These are phyloP conservation scores for Termitomyces sp. DNA, from an alignment of 768 basidiomycete genomes.

Conservation along the genomic window DNA sequence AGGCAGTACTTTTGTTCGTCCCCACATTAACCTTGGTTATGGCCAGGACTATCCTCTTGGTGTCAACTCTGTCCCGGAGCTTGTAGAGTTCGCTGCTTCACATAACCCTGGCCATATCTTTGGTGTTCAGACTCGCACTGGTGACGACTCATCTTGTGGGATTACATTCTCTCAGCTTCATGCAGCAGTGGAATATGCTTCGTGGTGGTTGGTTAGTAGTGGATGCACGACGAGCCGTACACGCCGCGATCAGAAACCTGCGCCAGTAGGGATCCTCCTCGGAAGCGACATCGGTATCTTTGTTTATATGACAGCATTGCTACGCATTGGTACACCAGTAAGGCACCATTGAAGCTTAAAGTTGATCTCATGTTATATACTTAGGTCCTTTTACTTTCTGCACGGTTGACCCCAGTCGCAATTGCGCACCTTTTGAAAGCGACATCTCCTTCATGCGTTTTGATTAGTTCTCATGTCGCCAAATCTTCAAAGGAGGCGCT, in stretches of 20 bases:
- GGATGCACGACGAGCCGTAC: constrained; percentile 21
- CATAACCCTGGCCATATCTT: constrained; percentile 30
- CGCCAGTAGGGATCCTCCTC: constrained; percentile 31
- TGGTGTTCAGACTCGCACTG: constrained; percentile 24
- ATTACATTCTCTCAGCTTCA: constrained; percentile 30
- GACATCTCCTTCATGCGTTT: constrained; percentile 23
- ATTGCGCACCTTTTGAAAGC: constrained; percentile 28
- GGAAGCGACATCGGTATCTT: constrained; percentile 31
- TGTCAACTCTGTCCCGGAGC: constrained; percentile 28
- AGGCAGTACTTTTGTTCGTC: constrained; percentile 27
- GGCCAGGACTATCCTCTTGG: constrained; percentile 19
- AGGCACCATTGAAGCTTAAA: constrained; percentile 5
- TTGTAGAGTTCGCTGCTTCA: constrained; percentile 29
- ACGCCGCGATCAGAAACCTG: constrained; percentile 16
- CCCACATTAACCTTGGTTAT: constrained; percentile 29
- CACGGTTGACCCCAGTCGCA: constrained; percentile 28
- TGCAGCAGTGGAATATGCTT: constrained; percentile 25
- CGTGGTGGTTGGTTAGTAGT: constrained; percentile 25
- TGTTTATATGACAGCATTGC: constrained; percentile 29
- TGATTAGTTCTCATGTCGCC: constrained; percentile 25
- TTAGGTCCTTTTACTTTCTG: constrained; percentile 32
- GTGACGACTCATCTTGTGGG: constrained; percentile 19
- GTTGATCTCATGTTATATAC: background rate
- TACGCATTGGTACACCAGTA: constrained; percentile 31
- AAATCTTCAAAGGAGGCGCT: constrained; percentile 25